Evolutionary conservation across 495 filamentous ascomycete genomes (phyloP).

Genomic region (Lichenothelia convexa): DNA sequence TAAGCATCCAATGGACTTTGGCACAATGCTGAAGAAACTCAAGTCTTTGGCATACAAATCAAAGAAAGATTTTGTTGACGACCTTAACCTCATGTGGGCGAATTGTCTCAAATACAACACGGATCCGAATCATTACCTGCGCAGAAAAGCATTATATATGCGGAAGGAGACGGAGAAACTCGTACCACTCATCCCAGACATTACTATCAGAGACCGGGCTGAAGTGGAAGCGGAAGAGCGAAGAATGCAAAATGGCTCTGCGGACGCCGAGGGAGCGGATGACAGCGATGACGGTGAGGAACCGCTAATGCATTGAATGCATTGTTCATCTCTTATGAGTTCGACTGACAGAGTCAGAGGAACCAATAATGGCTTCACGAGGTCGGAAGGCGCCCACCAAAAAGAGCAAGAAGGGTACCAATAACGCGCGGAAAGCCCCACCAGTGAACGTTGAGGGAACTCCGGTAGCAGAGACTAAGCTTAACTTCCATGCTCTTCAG

Average conservation of each 20-base stretch:
- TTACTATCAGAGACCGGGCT: slow-evolving; percentile 71
- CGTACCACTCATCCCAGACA: slow-evolving; percentile 84
- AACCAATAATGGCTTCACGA: slow-evolving; percentile 87
- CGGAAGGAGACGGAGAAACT: slow-evolving; percentile 90
- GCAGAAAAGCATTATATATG: slow-evolving; percentile 92
- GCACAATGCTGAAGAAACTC: slow-evolving; percentile 95
- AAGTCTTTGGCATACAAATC: slow-evolving; percentile 75
- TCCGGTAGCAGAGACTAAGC: slow-evolving; percentile 47
- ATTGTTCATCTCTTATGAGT: slow-evolving; percentile 1
- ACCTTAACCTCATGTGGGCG: slow-evolving; percentile 86
- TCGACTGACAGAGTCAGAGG: slow-evolving; percentile 29
- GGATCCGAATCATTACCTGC: slow-evolving; percentile 65
- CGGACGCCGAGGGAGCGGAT: slow-evolving; percentile 63
- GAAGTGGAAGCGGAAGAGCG: slow-evolving; percentile 95
- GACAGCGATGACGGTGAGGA: slow-evolving; percentile 64
- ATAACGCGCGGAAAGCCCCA: slow-evolving; percentile 48
- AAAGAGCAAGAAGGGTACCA: slow-evolving; percentile 61
- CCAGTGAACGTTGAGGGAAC: slow-evolving; percentile 48
- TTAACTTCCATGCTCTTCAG: slow-evolving; percentile 29
- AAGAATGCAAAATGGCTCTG: slow-evolving; percentile 50
- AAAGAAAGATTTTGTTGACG: slow-evolving; percentile 85
- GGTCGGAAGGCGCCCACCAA: slow-evolving; percentile 76
- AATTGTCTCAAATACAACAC: slow-evolving; percentile 95
- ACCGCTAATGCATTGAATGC: not conserved
- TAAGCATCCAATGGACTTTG: slow-evolving; percentile 95